These are phyloP conservation scores for Phaeosphaeriaceae sp. DNA, from an alignment of 2,329 filamentous ascomycete species.

Conservation along the genomic window DNA sequence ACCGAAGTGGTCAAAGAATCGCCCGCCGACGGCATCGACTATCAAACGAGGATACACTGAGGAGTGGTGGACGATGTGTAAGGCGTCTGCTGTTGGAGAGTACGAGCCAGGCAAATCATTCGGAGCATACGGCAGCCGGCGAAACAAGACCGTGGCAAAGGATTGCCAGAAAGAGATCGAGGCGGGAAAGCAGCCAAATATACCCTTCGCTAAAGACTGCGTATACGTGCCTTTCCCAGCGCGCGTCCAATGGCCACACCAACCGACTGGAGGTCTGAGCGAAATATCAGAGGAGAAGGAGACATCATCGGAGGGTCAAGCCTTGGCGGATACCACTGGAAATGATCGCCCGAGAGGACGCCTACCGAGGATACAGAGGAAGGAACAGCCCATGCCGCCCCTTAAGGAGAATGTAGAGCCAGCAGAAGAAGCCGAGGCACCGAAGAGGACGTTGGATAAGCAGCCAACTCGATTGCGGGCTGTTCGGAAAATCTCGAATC, in stretches of 20 bases:
- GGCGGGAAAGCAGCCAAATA: conserved; percentile 56
- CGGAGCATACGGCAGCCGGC: conserved; percentile 55
- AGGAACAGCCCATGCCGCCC: conserved; percentile 33
- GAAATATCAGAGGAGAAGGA: conserved; percentile 53
- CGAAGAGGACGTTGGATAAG: conserved; percentile 42
- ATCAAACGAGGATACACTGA: conserved; percentile 58
- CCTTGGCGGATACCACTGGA: conserved; percentile 55
- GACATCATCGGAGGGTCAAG: conserved; percentile 47
- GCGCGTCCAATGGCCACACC: conserved; percentile 47
- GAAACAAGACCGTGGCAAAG: conserved; percentile 58
- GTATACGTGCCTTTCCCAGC: conserved; percentile 58
- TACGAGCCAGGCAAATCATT: conserved; percentile 56
- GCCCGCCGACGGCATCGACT: conserved; percentile 53
- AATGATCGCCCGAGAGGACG: conserved; percentile 50
- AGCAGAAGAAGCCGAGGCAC: conserved; percentile 32
- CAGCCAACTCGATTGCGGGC: conserved; percentile 46
- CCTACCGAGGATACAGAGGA: conserved; percentile 27
- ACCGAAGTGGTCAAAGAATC: conserved; percentile 57
- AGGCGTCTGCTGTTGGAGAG: conserved; percentile 59
- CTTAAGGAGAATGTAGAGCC: conserved; percentile 50
- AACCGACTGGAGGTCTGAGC: conserved; percentile 40
- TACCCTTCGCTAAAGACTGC: conserved; percentile 57
- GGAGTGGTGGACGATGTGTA: conserved; percentile 60
- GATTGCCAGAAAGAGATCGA: conserved; percentile 60
- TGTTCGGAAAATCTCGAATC: conserved; percentile 47